Percentiles rank a stretch among this genome's conserved stretches.
phyloP scores from a whole-genome alignment of 2,329 filamentous ascomycete species.

The Pyricularia pennisetigena region DNA sequence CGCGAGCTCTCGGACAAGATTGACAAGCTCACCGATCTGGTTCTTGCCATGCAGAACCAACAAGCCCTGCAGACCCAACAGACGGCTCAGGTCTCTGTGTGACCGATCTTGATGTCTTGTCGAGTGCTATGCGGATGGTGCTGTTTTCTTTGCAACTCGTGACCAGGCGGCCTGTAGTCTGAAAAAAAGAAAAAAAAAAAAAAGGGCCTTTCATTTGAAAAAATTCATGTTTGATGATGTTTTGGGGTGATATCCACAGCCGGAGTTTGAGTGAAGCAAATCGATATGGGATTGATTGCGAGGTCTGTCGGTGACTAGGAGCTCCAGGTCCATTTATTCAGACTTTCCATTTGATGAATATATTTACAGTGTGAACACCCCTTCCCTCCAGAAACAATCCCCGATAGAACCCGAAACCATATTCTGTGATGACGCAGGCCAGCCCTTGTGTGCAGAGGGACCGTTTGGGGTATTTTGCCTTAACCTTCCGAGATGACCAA shows the following conservation, averaged over 20 bases:
- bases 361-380: not conserved
- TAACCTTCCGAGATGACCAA: not conserved
- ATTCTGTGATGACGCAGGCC: not conserved
- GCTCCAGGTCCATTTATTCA: not conserved
- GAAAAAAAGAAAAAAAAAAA: too few relatives aligned
- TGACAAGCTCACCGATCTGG: constrained; percentile 42
- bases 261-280: not conserved
- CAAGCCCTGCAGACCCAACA: not conserved
- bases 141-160: not conserved
- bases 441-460: not conserved
- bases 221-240: not conserved
- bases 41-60: constrained; percentile 39
- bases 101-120: not conserved
- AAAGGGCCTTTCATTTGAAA: not conserved
- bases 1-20: constrained; percentile 47
- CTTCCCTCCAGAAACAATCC: not conserved
- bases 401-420: not conserved
- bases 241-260: not conserved
- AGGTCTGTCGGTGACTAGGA: not conserved
- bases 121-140: not conserved
- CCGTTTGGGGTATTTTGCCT: not conserved
- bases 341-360: not conserved
- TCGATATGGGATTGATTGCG: not conserved
- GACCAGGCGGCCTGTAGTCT: not conserved
- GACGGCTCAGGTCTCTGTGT: not conserved